Base-by-base conservation (phyloP, 495 filamentous ascomycete species). In the Lasiosphaeria miniovina region DNA sequence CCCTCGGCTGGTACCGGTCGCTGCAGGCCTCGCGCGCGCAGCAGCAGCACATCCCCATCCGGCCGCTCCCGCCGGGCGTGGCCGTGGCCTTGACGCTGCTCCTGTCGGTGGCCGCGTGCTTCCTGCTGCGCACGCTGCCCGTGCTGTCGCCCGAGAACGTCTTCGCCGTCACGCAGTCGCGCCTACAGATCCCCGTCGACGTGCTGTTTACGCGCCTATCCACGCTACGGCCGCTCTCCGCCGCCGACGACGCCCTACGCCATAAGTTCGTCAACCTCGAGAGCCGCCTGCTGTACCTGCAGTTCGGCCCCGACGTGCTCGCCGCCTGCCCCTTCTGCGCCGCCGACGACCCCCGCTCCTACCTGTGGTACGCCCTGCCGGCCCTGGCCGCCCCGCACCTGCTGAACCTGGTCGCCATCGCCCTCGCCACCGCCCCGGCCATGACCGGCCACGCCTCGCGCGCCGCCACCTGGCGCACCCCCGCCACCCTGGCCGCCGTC, bases 181-280 rank as follows among this genome's bases (percentile, higher is more conserved):
- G 93, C 45, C 80, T 96, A 12, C 90, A 91, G 63, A 96, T 89
- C 45, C 86, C 89, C 12, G 86, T 82, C 38, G 90, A 96, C 68
- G 86, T 93, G 43, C 82, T 98, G 68, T 96, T 97, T 74, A 84
- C 78, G 54, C 90, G 93, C 6, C 84, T 98, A 6, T 71, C 84
- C 14, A 68, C 80, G 17, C 66, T 88, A 54, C 87, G 91, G 0
- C 78, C 84, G 0, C 80, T 92, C 15, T 90, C 86, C 0, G 60
- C 77, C 1, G 58, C 68, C 32, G 92, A 97, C 75, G 71, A 75
- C 36, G 73, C 80, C 15, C 82, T 96, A 6, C 83, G 83, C 55
- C 68, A 76, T 7, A 88, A 86, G 60, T 83, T 97, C 65, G 82
- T 73, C 57, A 87, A 84, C 36, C 73, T 88, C 55, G 88, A 89